Evolutionary conservation across 257 asterid genomes (phyloP).

Genomic region (Solanum chilense): DNA sequence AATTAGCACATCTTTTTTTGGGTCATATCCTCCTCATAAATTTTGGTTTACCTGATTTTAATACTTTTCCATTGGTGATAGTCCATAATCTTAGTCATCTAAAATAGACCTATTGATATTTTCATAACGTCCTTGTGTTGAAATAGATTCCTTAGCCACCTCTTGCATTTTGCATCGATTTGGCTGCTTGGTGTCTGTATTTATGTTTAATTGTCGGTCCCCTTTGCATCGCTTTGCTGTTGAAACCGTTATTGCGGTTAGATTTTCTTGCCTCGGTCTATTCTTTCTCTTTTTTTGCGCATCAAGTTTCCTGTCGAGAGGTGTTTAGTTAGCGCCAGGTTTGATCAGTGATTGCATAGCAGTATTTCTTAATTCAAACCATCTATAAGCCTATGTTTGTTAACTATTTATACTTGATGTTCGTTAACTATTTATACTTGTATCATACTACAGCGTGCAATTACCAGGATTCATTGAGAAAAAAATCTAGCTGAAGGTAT

Average conservation of each 20-base stretch:
- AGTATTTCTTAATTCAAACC: neutral
- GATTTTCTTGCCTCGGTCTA: neutral
- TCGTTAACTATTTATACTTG: neutral
- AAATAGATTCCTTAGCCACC: neutral
- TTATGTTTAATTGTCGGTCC: neutral
- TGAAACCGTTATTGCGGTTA: neutral
- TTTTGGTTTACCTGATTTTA: neutral
- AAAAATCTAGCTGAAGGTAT: neutral
- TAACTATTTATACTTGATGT: neutral
- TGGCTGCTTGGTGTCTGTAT: neutral
- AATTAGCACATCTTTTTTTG: neutral
- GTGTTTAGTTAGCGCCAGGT: neutral
- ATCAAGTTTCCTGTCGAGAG: neutral
- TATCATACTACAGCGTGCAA: neutral
- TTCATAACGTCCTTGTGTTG: neutral
- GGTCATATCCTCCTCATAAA: neutral
- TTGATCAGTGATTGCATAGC: neutral
- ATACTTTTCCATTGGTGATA: neutral
- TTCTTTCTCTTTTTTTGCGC: neutral
- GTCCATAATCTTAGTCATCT: neutral
- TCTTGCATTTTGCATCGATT: neutral
- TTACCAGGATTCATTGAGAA: neutral
- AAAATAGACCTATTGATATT: neutral
- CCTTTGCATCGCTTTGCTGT: neutral
- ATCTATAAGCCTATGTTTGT: neutral